Conservation (phyloP, 305 asterid species). For the Fraxinus greggii region DNA sequence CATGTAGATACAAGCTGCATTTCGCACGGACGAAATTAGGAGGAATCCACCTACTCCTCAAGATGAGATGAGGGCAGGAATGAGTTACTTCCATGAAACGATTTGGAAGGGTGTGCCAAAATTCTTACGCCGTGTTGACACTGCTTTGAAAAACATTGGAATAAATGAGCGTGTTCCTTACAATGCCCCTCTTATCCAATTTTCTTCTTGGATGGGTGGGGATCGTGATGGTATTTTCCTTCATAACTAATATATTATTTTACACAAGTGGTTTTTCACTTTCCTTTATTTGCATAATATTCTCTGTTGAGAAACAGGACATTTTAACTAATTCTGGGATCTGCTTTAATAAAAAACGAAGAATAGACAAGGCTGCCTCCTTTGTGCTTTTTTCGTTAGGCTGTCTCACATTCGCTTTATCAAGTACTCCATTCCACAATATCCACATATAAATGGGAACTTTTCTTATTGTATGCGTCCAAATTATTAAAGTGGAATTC, state of each 20-base stretch:
- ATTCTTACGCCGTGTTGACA: slow-evolving; percentile 82
- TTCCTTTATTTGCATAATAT: neutral
- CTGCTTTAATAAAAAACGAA: neutral
- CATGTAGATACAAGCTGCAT: slow-evolving; percentile 90
- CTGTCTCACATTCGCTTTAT: neutral
- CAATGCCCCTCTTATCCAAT: slow-evolving; percentile 84
- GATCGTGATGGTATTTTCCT: slow-evolving; percentile 78
- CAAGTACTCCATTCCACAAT: neutral
- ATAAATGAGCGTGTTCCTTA: slow-evolving; percentile 87
- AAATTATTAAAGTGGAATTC: neutral
- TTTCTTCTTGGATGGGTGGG: slow-evolving; percentile 97
- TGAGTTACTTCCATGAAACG: slow-evolving; percentile 93
- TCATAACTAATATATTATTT: neutral
- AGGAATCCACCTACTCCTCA: slow-evolving; percentile 93
- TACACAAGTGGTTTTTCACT: neutral
- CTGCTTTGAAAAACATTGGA: slow-evolving; percentile 89
- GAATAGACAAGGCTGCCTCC: neutral
- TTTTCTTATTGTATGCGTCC: neutral
- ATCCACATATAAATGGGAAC: neutral
- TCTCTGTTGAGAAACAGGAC: neutral
- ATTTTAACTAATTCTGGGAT: neutral
- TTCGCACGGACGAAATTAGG: slow-evolving; percentile 89
- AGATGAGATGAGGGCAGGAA: slow-evolving; percentile 96
- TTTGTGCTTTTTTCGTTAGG: neutral
- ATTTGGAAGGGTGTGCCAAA: slow-evolving; percentile 97